These are phyloP conservation scores for Talaromyces sp. DNA, from an alignment of 2,329 filamentous ascomycete genomes.

Conservation along the genomic window DNA sequence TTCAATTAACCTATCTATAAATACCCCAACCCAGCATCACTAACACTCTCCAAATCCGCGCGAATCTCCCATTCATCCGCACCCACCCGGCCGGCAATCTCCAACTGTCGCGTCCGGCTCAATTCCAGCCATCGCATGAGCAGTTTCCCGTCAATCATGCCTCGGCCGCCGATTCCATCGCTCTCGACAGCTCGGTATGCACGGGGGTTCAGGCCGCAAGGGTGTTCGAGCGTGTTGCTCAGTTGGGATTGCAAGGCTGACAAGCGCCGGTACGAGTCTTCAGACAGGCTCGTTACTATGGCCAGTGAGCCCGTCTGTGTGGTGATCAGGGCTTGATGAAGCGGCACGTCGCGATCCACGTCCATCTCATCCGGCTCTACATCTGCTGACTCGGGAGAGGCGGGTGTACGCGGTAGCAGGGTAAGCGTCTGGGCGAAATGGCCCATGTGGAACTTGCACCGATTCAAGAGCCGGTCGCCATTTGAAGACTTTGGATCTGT, in stretches of 20 bases:
- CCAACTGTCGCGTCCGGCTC: slow-evolving; percentile 62
- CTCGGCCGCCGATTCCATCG: slow-evolving; percentile 49
- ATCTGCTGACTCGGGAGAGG: slow-evolving; percentile 32
- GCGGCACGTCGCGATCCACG: slow-evolving; percentile 26
- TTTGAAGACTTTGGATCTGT: slow-evolving; percentile 88
- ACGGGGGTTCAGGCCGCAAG: slow-evolving; percentile 76
- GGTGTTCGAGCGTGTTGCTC: slow-evolving; percentile 66
- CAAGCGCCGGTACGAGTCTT: slow-evolving; percentile 77
- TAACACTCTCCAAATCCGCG: slow-evolving; percentile 62
- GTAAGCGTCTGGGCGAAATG: slow-evolving; percentile 71
- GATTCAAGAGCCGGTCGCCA: slow-evolving; percentile 79
- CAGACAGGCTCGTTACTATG: slow-evolving; percentile 70
- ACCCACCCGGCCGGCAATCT: slow-evolving; percentile 71
- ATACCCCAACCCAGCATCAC: slow-evolving; percentile 57
- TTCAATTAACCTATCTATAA: slow-evolving; percentile 18
- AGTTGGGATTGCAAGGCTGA: slow-evolving; percentile 77
- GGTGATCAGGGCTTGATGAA: slow-evolving; percentile 61
- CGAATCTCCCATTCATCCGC: slow-evolving; percentile 62
- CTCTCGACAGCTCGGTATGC: slow-evolving; percentile 62
- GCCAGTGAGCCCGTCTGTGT: slow-evolving; percentile 71
- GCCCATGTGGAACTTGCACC: slow-evolving; percentile 81
- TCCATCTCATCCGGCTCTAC: slow-evolving; percentile 36
- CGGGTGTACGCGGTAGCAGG: slow-evolving; percentile 65
- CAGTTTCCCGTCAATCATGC: slow-evolving; percentile 73
- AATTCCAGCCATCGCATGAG: slow-evolving; percentile 72